These are phyloP conservation scores for Tympanopsis confertula DNA, from an alignment of 2,329 filamentous ascomycete genomes.

Conservation along the genomic window DNA sequence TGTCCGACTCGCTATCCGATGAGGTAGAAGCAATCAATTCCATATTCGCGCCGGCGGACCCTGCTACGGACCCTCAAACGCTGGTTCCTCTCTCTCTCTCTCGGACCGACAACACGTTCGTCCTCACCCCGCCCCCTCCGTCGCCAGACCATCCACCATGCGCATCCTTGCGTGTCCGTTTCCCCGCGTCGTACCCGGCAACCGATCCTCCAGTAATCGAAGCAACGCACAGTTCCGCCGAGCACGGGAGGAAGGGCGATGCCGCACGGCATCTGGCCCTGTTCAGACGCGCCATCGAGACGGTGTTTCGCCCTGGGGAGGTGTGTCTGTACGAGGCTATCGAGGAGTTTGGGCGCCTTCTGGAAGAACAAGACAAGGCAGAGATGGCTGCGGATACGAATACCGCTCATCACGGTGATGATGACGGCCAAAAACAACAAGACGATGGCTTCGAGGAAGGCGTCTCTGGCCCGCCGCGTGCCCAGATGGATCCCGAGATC, in stretches of 20 bases:
- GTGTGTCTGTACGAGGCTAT: constrained; percentile 89
- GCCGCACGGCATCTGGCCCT: constrained; percentile 60
- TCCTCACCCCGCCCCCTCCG: constrained; percentile 54
- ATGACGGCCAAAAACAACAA: constrained; percentile 3
- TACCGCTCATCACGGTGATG: constrained; percentile 4
- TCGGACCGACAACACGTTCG: constrained; percentile 14
- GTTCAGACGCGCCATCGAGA: constrained; percentile 53
- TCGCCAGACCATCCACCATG: constrained; percentile 33
- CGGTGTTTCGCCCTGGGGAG: constrained; percentile 60
- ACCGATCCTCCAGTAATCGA: constrained; percentile 56
- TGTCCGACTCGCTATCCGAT: constrained; percentile 56
- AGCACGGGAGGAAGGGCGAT: constrained; percentile 55
- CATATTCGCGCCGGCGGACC: constrained; percentile 47
- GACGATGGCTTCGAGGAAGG: neutral
- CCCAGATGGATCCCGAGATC: constrained; percentile 6
- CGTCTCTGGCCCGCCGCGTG: constrained; percentile 5
- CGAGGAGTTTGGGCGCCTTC: constrained; percentile 51
- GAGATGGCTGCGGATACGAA: constrained; percentile 9
- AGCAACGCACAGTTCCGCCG: constrained; percentile 68
- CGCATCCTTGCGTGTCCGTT: constrained; percentile 50
- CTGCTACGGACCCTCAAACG: constrained; percentile 18
- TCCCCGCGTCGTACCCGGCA: constrained; percentile 65
- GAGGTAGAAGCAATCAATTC: constrained; percentile 75
- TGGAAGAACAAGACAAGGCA: constrained; percentile 14
- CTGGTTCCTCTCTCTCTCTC: constrained; percentile 39